Percentiles rank a stretch among this genome's conserved stretches.
phyloP scores from a whole-genome alignment of 495 filamentous ascomycete species.

The Penicillium parvum region DNA sequence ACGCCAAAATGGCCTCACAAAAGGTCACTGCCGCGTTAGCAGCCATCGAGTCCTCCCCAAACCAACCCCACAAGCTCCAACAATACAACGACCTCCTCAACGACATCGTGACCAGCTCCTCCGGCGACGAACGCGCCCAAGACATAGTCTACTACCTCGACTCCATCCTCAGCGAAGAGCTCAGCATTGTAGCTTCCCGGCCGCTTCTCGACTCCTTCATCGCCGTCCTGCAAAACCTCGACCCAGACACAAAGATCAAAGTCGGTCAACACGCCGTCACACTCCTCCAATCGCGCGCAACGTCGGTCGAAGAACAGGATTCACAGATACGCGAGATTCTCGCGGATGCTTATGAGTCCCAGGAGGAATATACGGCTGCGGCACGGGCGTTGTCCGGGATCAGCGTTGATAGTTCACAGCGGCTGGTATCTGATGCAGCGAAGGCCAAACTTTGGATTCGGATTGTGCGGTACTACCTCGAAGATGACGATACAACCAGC shows the following conservation, averaged over 20 bases:
- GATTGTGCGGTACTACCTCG: constrained; percentile 90
- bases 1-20: constrained; percentile 50
- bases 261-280: constrained; percentile 65
- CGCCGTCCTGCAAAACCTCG: constrained; percentile 50
- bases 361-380: constrained; percentile 75
- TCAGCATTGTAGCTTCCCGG: constrained; percentile 73
- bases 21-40: constrained; percentile 53
- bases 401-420: constrained; percentile 81
- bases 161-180: constrained; percentile 59
- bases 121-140: constrained; percentile 50
- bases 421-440: constrained; percentile 70
- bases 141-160: constrained; percentile 68
- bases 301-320: constrained; percentile 83
- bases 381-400: constrained; percentile 78
- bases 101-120: constrained; percentile 54
- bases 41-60: constrained; percentile 48
- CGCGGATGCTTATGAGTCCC: constrained; percentile 74
- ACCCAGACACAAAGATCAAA: constrained; percentile 59
- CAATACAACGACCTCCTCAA: constrained; percentile 64
- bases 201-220: constrained; percentile 67
- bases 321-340: constrained; percentile 72
- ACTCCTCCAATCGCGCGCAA: constrained; percentile 58
- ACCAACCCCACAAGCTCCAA: constrained; percentile 51
- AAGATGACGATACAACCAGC: constrained; percentile 83
- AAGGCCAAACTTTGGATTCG: constrained; percentile 84